These are phyloP conservation scores for Comarum palustre DNA, from an alignment of 306 rosid genomes.

Conservation along the genomic window DNA sequence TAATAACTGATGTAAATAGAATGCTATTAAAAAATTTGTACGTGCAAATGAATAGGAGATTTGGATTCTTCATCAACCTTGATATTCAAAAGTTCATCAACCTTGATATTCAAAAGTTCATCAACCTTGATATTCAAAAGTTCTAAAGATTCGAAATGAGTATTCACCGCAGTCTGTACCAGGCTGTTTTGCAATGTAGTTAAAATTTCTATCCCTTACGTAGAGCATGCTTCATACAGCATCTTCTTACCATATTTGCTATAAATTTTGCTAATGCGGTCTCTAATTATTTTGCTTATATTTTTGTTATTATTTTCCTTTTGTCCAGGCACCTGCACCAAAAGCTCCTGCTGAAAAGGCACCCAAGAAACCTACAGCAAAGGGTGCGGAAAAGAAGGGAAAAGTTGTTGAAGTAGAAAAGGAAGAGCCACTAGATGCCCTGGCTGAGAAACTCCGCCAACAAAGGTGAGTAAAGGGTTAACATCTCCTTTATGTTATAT, in stretches of 20 bases:
- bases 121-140: too few relatives aligned
- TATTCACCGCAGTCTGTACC: neutral
- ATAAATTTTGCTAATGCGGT: neutral
- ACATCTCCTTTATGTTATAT: neutral
- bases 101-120: neutral
- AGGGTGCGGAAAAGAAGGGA: constrained; percentile 61
- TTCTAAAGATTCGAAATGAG: neutral
- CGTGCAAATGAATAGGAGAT: neutral
- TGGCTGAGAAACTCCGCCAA: constrained; percentile 85
- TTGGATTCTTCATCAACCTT: neutral
- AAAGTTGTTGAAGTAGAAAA: constrained; percentile 44
- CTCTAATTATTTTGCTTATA: neutral
- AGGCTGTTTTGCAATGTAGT: neutral
- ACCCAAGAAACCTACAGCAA: constrained; percentile 54
- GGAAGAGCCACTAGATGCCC: constrained; percentile 73
- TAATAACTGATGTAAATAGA: neutral
- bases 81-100: neutral
- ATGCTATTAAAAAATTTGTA: neutral
- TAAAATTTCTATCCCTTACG: neutral
- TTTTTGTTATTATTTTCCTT: constrained; percentile 7
- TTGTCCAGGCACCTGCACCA: constrained; percentile 56
- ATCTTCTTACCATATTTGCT: neutral
- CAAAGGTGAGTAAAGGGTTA: constrained; percentile 57
- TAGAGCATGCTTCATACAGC: neutral
- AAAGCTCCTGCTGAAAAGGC: constrained; percentile 56